Conservation (phyloP, 495 filamentous ascomycete species). For the Tuber umbilicatum region DNA sequence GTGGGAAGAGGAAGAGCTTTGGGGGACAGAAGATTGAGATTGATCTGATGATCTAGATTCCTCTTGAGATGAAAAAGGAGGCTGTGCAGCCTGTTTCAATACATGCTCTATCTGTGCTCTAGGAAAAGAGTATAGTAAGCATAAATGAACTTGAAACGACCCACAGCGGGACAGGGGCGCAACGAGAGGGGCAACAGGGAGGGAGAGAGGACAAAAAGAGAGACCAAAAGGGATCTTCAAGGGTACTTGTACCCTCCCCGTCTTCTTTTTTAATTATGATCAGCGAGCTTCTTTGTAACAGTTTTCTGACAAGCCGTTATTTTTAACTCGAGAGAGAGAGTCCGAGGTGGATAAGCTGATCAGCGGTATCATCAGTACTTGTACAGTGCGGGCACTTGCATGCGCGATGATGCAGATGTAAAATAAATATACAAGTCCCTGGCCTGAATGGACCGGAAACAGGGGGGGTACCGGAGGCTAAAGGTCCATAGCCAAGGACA, state of each 20-base stretch:
- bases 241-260: background rate
- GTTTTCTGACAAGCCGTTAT: background rate
- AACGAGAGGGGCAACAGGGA: background rate
- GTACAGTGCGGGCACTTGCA: background rate
- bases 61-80: background rate
- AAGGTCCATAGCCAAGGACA: too few species aligned
- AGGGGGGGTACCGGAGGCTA: too few species aligned
- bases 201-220: background rate
- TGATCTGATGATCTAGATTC: background rate
- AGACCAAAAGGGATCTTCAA: background rate
- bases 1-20: background rate
- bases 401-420: background rate
- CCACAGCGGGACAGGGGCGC: background rate
- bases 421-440: background rate
- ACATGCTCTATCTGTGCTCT: background rate
- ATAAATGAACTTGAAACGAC: background rate
- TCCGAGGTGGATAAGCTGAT: background rate
- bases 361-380: background rate
- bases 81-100: background rate
- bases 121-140: background rate
- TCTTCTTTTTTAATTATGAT: background rate
- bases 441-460: too few species aligned
- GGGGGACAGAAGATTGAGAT: background rate
- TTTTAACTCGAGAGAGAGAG: background rate
- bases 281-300: background rate